These are phyloP conservation scores for Populus tomentosa DNA, from an alignment of 441 rosid genomes.

Conservation along the genomic window DNA sequence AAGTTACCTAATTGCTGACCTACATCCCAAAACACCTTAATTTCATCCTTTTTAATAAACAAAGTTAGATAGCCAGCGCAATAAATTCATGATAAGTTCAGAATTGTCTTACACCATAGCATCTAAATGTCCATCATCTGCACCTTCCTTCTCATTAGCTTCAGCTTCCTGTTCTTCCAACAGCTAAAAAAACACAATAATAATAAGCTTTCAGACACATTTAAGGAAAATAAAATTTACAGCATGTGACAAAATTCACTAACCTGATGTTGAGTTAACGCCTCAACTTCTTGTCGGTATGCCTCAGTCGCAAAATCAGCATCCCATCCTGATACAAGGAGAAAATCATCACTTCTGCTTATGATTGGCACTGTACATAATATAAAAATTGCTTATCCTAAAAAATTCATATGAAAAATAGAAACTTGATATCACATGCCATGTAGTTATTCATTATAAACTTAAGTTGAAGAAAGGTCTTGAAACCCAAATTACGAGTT, in stretches of 20 bases:
- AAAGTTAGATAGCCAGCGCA: background rate
- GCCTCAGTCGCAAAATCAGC: constrained; percentile 99
- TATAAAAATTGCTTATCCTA: background rate
- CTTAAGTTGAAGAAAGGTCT: background rate
- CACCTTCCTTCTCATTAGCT: constrained; percentile 81
- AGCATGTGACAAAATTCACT: constrained; percentile 12
- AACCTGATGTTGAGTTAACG: constrained; percentile 94
- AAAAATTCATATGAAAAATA: background rate
- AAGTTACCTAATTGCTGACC: background rate
- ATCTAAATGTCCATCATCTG: constrained; percentile 45
- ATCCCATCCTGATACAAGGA: constrained; percentile 73
- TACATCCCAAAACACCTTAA: background rate
- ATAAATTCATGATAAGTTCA: constrained; percentile 21
- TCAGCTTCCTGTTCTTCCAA: constrained; percentile 95
- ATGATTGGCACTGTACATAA: background rate
- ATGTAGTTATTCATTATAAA: background rate
- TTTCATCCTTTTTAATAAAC: background rate
- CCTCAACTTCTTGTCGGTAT: constrained; percentile 95
- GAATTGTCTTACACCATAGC: constrained; percentile 58
- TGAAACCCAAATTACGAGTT: background rate
- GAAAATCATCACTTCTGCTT: background rate
- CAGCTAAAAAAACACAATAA: constrained; percentile 47
- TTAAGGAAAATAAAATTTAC: background rate
- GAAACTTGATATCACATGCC: background rate
- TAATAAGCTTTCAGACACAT: constrained; percentile 15